These are phyloP conservation scores for Pseudopithomyces maydicus DNA, from an alignment of 2,329 filamentous ascomycete species.

Conservation along the genomic window DNA sequence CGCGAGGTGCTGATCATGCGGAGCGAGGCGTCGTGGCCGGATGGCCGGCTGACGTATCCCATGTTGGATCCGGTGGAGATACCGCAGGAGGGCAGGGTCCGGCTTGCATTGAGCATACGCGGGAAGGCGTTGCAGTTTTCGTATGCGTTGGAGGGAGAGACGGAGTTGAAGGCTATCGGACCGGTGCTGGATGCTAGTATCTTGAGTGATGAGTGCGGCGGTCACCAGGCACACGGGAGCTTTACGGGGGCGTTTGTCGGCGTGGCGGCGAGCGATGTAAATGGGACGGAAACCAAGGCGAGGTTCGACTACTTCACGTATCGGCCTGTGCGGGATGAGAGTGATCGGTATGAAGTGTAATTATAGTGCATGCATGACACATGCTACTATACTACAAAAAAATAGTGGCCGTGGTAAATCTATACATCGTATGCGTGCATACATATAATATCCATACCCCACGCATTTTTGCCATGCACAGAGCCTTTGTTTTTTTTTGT, in stretches of 20 bases:
- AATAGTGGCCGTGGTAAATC: too few relatives aligned
- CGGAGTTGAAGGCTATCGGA: conserved; percentile 55
- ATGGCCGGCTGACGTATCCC: conserved; percentile 54
- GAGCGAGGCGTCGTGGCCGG: conserved; percentile 63
- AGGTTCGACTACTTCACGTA: conserved; percentile 42
- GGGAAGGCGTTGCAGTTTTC: conserved; percentile 61
- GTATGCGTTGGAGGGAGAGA: conserved; percentile 57
- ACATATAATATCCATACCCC: too few relatives aligned
- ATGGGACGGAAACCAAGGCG: conserved; percentile 33
- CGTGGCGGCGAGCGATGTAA: conserved; percentile 39
- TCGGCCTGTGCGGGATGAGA: conserved; percentile 32
- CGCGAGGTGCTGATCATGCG: conserved; percentile 63
- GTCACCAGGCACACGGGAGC: conserved; percentile 64
- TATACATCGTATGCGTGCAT: too few relatives aligned
- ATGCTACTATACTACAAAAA: too few relatives aligned
- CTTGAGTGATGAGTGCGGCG: conserved; percentile 67
- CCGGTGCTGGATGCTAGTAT: conserved; percentile 64
- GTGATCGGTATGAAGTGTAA: conserved; percentile 37
- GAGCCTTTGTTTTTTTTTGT: too few relatives aligned
- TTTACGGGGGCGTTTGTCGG: conserved; percentile 62
- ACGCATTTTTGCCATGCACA: too few relatives aligned
- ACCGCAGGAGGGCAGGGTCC: conserved; percentile 61
- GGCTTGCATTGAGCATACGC: conserved; percentile 57
- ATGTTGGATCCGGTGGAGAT: conserved; percentile 53
- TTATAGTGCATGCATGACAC: background rate